Base-by-base conservation (phyloP, 2,329 filamentous ascomycete genomes). In the Metarhizium anisopliae region DNA sequence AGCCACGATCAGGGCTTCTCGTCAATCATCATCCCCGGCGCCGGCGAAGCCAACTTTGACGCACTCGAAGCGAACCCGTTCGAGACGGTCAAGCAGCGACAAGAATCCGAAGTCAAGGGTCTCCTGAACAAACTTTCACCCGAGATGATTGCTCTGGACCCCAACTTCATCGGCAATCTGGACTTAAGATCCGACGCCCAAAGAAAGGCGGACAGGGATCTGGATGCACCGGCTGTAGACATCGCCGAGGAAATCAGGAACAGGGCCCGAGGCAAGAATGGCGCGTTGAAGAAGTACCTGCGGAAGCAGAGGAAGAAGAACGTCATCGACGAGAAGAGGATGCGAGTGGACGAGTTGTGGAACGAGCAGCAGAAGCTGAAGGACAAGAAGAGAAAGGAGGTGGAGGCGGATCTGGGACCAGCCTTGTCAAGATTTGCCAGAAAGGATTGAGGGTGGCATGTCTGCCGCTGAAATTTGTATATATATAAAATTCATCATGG, bases 11-110 rank as follows among this genome's bases (percentile, higher is more conserved):
- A 85, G 58, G 94, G 94, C 14, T 97, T 97, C 74, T 89, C 87
- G 16, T 94, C 87, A 55, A 83, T 96, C 67, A 83, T 99, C 63
- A 84, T 97, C 2, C 94, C 94, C 7, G 94, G 94, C 51, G 89
- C 93, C n/a, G 94, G 94, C 59, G 94, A 99, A 71, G 85, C 94
- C 68, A 97, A 97, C 80, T 96, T 89, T 69, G 94, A 99, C 70
- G 89, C 91, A 2, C 77, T 96, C 54, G 94, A 99, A 72, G 79
- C 86, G 63, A 99, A 99, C 76, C 94, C 94, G 38, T 97, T 93
- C 80, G 94, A 97, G 74, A 96, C 87, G 54, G 81, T 78, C 66
- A 95, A 94, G 74, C 92, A 97, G 74, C 84, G 94, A 65, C 92
- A 95, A 71, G 94, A 99, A 72, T 81, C 82, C 52, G 94, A 99